Evolutionary conservation across 805 yeast species (phyloP), one percentile per base, ranked within the genome.

Genomic region (Priceomyces fermenticarens): DNA sequence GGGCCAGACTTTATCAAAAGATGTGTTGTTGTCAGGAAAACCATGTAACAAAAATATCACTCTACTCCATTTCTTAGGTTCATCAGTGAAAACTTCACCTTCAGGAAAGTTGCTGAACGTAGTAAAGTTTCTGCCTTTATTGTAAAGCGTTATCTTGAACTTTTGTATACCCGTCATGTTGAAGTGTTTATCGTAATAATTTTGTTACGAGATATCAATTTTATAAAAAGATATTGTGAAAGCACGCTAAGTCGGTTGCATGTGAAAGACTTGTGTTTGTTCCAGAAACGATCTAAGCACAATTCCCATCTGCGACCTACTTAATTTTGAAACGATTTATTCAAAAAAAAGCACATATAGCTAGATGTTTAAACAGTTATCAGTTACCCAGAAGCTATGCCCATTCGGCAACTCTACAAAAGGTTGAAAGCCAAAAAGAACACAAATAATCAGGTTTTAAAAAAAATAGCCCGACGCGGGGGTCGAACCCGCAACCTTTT

Each of bases 21-120:
- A 51, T 23, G 56, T 44, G 42, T 62, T 57, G 32, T 59, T 57
- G 45, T 69, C 74, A 3, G 74, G 74, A 40, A 69, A 69, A 3
- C 70, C 72, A 43, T 65, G 71, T 15, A 65, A 32, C 23, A 64
- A 45, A 11, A 65, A 32, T 11, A 65, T 46, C 5, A 62, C 51
- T 14, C 59, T 43, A 23, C 44, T 39, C 52, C 58, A 54, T 27
- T 42, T 35, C 15, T 41, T 40, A 2, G 27, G 15, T n/a, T 42
- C 38, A 27, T 30, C 30, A 15, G 41, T 36, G 37, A 48, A 49
- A 11, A 57, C 57, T 3, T 54, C 52, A 1, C 31, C 27, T 25
- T 44, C 43, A 6, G 52, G 35, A 17, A 39, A 45, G 36, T 48
- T 54, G 33, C 53, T 45, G 30, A 55, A 36, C 16, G 64, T 46